Evolutionary conservation across 768 basidiomycete species (phyloP).

Genomic region (Cystobasidium tubakii): DNA sequence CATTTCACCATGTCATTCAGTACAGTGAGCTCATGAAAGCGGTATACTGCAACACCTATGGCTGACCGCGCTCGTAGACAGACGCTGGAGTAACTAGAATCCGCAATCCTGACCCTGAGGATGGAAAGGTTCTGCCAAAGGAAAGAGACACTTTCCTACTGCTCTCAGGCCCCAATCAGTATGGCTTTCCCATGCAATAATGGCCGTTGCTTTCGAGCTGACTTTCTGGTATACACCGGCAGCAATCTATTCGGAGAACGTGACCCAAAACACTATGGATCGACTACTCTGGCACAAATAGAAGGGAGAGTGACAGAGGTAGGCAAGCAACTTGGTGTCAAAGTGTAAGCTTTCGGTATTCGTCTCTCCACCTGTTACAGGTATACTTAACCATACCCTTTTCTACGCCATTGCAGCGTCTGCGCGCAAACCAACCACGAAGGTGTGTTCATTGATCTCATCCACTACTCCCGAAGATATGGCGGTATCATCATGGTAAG

Average conservation of each 20-base stretch:
- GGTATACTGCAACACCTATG: not conserved
- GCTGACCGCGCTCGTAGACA: slow-evolving; percentile 26
- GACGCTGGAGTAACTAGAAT: slow-evolving; percentile 41
- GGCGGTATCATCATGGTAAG: slow-evolving; percentile 45
- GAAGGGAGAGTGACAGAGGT: slow-evolving; percentile 40
- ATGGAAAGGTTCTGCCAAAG: slow-evolving; percentile 24
- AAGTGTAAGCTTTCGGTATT: slow-evolving; percentile 30
- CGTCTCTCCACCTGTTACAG: too few relatives aligned
- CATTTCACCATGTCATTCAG: not conserved
- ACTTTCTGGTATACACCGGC: not conserved
- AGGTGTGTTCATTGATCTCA: slow-evolving; percentile 31
- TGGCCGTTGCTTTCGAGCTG: not conserved
- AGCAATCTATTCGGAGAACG: slow-evolving; percentile 43
- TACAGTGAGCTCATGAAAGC: not conserved
- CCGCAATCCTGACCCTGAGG: slow-evolving; percentile 40
- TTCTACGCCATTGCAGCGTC: slow-evolving; percentile 14
- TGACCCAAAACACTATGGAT: slow-evolving; percentile 42
- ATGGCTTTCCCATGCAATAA: not conserved
- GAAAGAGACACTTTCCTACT: slow-evolving; percentile 43
- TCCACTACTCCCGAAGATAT: slow-evolving; percentile 44
- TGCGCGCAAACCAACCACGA: slow-evolving; percentile 45
- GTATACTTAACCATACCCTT: too few relatives aligned
- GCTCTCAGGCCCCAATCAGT: slow-evolving; percentile 43
- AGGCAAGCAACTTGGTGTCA: slow-evolving; percentile 41
- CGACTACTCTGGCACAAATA: slow-evolving; percentile 42